Evolutionary conservation across 352 stramenopile genomes (phyloP).

Genomic region (Phytopythium delawarense): DNA sequence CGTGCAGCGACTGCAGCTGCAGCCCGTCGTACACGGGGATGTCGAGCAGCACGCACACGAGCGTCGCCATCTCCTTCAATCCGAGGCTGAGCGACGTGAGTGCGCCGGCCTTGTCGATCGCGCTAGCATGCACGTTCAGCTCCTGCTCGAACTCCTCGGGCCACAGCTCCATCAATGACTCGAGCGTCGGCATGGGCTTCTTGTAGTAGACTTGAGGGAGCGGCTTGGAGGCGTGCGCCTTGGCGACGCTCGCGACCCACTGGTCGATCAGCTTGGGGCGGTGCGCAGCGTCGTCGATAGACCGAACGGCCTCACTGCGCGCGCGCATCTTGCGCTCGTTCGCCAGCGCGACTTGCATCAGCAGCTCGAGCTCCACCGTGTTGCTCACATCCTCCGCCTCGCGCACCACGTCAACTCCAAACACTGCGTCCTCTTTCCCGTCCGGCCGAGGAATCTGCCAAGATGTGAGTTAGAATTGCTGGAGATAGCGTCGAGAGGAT

Average conservation of each 20-base stretch:
- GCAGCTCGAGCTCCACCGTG: constrained; percentile 81
- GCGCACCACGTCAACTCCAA: constrained; percentile 83
- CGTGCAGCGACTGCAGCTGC: constrained; percentile 88
- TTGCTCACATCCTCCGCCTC: constrained; percentile 89
- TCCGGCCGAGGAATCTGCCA: constrained; percentile 84
- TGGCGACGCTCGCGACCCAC: constrained; percentile 91
- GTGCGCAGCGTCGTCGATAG: constrained; percentile 87
- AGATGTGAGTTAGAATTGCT: background rate
- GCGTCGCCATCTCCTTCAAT: constrained; percentile 76
- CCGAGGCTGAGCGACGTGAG: constrained; percentile 74
- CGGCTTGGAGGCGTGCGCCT: constrained; percentile 84
- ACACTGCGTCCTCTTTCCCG: constrained; percentile 46
- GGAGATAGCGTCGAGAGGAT: background rate
- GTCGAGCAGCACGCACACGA: constrained; percentile 90
- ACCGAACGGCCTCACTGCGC: constrained; percentile 65
- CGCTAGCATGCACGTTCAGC: constrained; percentile 24
- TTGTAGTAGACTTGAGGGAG: constrained; percentile 74
- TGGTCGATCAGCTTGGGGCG: constrained; percentile 86
- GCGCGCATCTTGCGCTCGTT: constrained; percentile 23
- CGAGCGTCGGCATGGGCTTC: constrained; percentile 85
- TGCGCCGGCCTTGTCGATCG: constrained; percentile 8
- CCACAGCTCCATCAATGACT: constrained; percentile 89
- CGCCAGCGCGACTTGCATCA: constrained; percentile 82
- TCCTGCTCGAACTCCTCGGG: constrained; percentile 80
- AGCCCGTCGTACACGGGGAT: constrained; percentile 86